These are phyloP conservation scores for Talaromyces thailandensis DNA, from an alignment of 495 filamentous ascomycete species.

Conservation along the genomic window DNA sequence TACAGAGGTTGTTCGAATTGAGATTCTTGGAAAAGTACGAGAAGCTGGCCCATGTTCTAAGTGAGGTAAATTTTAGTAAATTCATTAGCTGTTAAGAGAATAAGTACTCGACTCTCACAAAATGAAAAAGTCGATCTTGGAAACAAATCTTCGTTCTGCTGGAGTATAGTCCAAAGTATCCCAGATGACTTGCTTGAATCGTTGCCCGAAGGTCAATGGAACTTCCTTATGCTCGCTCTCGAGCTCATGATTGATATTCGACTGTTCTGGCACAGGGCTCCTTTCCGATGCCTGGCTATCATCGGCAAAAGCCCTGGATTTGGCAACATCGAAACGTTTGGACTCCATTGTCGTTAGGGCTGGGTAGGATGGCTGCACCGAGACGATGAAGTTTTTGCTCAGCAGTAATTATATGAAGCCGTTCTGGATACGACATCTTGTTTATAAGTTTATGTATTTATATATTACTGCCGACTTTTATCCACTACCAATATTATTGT, in stretches of 20 bases:
- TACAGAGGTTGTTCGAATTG: slow-evolving; percentile 1
- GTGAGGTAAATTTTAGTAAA: not conserved
- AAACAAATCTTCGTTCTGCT: not conserved
- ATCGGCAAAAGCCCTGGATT: not conserved
- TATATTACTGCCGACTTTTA: not conserved
- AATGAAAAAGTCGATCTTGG: slow-evolving; percentile 2
- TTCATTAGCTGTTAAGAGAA: not conserved
- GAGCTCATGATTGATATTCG: not conserved
- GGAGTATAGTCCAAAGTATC: not conserved
- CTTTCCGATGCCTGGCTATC: not conserved
- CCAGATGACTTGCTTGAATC: not conserved
- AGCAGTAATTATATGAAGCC: not conserved
- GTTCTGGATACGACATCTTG: not conserved
- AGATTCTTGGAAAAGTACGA: slow-evolving; percentile 4
- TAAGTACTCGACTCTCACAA: not conserved
- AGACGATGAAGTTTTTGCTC: not conserved
- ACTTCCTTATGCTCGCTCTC: not conserved
- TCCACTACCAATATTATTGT: not conserved
- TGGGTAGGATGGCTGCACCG: not conserved
- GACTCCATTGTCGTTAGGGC: not conserved
- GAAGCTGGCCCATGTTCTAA: not conserved
- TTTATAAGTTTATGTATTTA: not conserved
- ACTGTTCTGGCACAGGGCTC: not conserved
- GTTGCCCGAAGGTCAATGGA: not conserved
- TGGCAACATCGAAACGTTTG: not conserved